Conservation (phyloP, 2,329 filamentous ascomycete genomes). For the Microsporum canis region DNA sequence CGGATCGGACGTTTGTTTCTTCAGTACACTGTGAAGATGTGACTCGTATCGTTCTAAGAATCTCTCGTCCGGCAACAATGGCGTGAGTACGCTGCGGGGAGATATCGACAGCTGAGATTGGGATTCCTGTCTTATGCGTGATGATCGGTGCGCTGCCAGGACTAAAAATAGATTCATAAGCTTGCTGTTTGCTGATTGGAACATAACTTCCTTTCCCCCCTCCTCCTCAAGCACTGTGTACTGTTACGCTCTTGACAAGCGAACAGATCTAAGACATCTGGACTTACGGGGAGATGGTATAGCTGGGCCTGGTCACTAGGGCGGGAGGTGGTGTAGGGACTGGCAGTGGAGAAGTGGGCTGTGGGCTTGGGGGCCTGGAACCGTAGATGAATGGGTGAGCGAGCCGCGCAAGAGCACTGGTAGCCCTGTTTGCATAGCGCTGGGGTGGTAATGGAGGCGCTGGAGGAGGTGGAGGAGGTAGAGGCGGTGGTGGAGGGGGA, state of each 20-base stretch:
- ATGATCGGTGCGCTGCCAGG: constrained; percentile 44
- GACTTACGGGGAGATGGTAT: constrained; percentile 30
- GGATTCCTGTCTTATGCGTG: constrained; percentile 52
- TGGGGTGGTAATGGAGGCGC: constrained; percentile 27
- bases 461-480: constrained; percentile 20
- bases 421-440: constrained; percentile 35
- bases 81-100: constrained; percentile 53
- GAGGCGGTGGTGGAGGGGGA: constrained; percentile 13
- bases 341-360: constrained; percentile 30
- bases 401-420: constrained; percentile 41
- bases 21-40: constrained; percentile 47
- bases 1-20: constrained; percentile 52
- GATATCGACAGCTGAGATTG: constrained; percentile 52
- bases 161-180: constrained; percentile 19
- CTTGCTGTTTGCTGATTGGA: not conserved
- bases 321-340: not conserved
- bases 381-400: constrained; percentile 45
- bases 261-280: not conserved
- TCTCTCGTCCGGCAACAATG: constrained; percentile 53
- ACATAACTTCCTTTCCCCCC: not conserved
- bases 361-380: constrained; percentile 43
- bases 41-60: constrained; percentile 53
- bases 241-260: not conserved
- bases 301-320: constrained; percentile 16
- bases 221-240: not conserved